A percentile compares a stretch with the other conserved stretches of the same genome.
Evolutionary conservation across 768 basidiomycete genomes (phyloP).

Genomic region (Suillus weaverae): DNA sequence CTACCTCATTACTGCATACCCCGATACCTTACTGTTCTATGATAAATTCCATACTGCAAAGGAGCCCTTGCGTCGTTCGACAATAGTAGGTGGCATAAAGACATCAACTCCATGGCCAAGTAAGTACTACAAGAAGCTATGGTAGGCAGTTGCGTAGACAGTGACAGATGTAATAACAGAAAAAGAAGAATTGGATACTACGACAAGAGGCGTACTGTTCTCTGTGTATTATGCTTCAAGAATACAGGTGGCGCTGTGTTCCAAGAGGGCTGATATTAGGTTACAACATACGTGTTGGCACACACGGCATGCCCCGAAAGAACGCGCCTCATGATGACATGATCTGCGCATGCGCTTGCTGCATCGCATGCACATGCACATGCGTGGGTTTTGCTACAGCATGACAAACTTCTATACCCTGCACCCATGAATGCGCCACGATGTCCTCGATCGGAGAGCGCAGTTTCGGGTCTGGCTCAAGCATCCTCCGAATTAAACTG

Average conservation of each 20-base stretch:
- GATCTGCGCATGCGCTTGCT: conserved; percentile 53
- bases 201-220: conserved; percentile 16
- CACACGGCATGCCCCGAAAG: background rate
- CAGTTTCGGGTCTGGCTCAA: conserved; percentile 87
- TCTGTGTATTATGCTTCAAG: conserved; percentile 19
- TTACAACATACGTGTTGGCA: conserved; percentile 10
- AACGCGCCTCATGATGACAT: conserved; percentile 10
- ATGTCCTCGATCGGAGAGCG: conserved; percentile 80
- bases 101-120: conserved; percentile 7
- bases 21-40: conserved; percentile 1
- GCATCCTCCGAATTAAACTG: conserved; percentile 84
- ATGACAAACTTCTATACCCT: conserved; percentile 81
- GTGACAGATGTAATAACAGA: background rate
- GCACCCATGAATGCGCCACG: conserved; percentile 75
- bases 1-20: conserved; percentile 5
- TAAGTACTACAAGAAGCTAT: conserved; percentile 21
- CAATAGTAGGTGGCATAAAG: background rate
- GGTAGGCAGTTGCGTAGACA: conserved; percentile 15
- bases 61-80: background rate
- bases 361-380: conserved; percentile 67
- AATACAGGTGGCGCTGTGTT: conserved; percentile 4
- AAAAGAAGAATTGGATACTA: conserved; percentile 12
- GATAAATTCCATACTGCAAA: background rate
- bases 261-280: conserved; percentile 2
- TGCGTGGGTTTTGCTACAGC: conserved; percentile 62